These are phyloP conservation scores for Phytopythium aichiense DNA, from an alignment of 352 stramenopile species.

Conservation along the genomic window DNA sequence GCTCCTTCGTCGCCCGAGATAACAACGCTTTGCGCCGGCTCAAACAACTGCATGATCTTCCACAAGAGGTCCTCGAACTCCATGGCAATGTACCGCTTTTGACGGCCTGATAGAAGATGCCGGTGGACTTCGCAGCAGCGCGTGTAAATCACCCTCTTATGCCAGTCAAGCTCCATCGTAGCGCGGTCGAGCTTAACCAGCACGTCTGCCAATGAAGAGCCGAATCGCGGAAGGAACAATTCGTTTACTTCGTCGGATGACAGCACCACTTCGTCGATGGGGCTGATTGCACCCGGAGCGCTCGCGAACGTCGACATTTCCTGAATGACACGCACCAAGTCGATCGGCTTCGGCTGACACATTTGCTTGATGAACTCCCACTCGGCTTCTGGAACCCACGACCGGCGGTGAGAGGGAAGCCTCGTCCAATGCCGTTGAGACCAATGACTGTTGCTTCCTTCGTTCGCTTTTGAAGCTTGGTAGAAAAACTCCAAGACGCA, in stretches of 20 bases:
- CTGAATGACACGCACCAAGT: not conserved
- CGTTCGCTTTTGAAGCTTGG: not conserved
- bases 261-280: not conserved
- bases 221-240: not conserved
- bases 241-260: not conserved
- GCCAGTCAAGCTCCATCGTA: not conserved
- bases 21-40: not conserved
- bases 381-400: not conserved
- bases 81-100: not conserved
- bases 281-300: too few species aligned
- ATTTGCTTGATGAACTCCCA: not conserved
- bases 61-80: not conserved
- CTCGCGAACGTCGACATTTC: not conserved
- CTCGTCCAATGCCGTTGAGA: not conserved
- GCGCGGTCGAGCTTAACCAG: not conserved
- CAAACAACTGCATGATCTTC: not conserved
- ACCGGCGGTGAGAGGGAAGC: not conserved
- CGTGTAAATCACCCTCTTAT: not conserved
- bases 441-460: too few species aligned
- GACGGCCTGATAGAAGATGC: not conserved
- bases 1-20: not conserved
- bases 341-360: not conserved
- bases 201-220: not conserved
- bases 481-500: not conserved
- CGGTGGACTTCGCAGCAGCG: not conserved